Evolutionary conservation across 306 rosid genomes (phyloP), one percentile per base, ranked within the genome.

Genomic region (Acmispon strigosus): DNA sequence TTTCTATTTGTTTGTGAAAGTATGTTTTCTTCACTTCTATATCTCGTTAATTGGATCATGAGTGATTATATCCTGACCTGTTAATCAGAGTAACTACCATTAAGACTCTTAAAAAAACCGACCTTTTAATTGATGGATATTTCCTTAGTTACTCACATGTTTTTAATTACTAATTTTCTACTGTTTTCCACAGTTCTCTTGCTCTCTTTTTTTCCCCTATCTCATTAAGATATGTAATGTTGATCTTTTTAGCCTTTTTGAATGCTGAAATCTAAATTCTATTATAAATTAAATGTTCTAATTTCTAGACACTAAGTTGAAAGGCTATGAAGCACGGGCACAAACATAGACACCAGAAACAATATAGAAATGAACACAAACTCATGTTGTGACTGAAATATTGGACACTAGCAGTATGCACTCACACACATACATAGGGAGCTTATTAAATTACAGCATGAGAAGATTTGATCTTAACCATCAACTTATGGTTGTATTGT

Each of bases 31-130:
- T 61, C 22, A 56, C 66, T 50, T 68, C 34, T 59, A 5, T 69
- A 20, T 53, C 51, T 69, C 15, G 27, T 68, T 52, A 36, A 20
- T 52, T 8, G 68, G 43, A 73, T 61, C 82, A 39, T 61, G 59
- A 48, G 19, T 54, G 56, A 17, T 59, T 36, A 20, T 53, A 47
- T 54, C 29, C 12, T 37, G 10, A 50, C 27, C 22, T 32, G 27
- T 49, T 69, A 70, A 69, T 55, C 43, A 63, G 50, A 49, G 44
- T 57, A 53, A 57, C 61, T 20, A 48, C 71, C 39, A 2, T 20
- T 29, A 64, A 47, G 52, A 41, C 57, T 32, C 73, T 58, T 57
- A 49, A 58, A 12, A 41, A 18, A 7, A 45, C 4, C 17, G 22
- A 12, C 27, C 4, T 29, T 44, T 74, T 22, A 62, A 27, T 54